Conservation (phyloP, 352 stramenopile genomes). For the Globisporangium irregulare region DNA sequence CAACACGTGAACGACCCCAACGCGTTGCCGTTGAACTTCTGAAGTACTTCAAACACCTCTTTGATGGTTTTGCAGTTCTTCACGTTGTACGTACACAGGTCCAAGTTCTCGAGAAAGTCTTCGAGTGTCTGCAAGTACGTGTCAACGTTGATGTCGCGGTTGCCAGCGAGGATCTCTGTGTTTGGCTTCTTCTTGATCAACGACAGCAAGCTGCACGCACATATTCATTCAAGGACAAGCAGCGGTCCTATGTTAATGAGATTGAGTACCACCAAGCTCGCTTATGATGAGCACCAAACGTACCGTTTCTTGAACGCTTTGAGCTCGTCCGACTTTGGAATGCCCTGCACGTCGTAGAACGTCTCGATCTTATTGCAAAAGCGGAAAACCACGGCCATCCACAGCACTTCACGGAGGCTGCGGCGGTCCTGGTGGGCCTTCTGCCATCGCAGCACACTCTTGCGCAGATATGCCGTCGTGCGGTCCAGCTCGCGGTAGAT, state of each 20-base stretch:
- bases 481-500: slow-evolving; percentile 83
- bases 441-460: slow-evolving; percentile 77
- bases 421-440: slow-evolving; percentile 64
- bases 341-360: slow-evolving; percentile 75
- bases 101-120: slow-evolving; percentile 61
- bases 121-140: slow-evolving; percentile 68
- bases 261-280: background rate
- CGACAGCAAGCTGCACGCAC: slow-evolving; percentile 31
- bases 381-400: slow-evolving; percentile 78
- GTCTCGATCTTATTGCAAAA: slow-evolving; percentile 84
- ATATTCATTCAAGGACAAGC: background rate
- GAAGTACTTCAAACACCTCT: slow-evolving; percentile 60
- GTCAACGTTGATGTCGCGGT: slow-evolving; percentile 53
- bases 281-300: slow-evolving; percentile 6
- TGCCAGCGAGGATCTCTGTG: slow-evolving; percentile 45
- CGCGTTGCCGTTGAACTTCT: slow-evolving; percentile 62
- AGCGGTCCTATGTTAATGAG: background rate
- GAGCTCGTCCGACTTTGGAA: slow-evolving; percentile 71
- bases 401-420: slow-evolving; percentile 71
- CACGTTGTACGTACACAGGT: slow-evolving; percentile 52
- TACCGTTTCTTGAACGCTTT: slow-evolving; percentile 65
- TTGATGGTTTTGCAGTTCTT: slow-evolving; percentile 48
- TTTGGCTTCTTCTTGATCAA: slow-evolving; percentile 57
- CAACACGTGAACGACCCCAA: slow-evolving; percentile 87
- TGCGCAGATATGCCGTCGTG: slow-evolving; percentile 77